Conservation (phyloP, 768 basidiomycete species). For the Serendipita vermifera region DNA sequence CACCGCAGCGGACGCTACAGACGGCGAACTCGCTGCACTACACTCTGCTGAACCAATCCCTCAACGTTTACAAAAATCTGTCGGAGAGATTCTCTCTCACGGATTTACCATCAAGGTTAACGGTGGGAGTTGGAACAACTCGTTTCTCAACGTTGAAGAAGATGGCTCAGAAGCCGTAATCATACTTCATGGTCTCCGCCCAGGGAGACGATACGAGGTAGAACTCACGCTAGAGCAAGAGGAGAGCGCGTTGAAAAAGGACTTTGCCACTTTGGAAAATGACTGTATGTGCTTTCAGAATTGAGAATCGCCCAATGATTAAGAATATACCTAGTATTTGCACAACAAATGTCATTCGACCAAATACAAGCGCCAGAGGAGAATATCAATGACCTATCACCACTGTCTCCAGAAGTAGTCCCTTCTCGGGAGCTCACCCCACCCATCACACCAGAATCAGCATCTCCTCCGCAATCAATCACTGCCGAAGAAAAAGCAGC, state of each 20-base stretch:
- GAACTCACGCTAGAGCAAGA: constrained; percentile 62
- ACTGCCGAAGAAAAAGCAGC: constrained; percentile 54
- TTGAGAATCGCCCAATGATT: background rate
- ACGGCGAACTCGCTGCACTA: constrained; percentile 19
- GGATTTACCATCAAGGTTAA: constrained; percentile 75
- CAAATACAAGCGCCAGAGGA: too few species aligned
- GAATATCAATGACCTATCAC: constrained; percentile 9
- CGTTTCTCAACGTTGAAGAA: constrained; percentile 68
- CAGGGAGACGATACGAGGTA: constrained; percentile 82
- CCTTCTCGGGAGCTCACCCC: constrained; percentile 16
- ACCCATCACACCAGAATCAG: constrained; percentile 15
- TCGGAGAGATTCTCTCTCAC: constrained; percentile 55
- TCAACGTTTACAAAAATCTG: constrained; percentile 17
- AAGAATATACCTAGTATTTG: too few species aligned
- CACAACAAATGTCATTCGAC: too few species aligned
- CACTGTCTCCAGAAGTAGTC: constrained; percentile 1
- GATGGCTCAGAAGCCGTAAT: constrained; percentile 78
- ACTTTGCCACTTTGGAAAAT: constrained; percentile 42
- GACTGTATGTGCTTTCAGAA: constrained; percentile 22
- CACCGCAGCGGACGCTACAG: constrained; percentile 30
- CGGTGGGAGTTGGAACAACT: constrained; percentile 61
- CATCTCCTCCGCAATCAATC: constrained; percentile 25
- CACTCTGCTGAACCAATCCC: constrained; percentile 22
- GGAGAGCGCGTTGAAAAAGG: constrained; percentile 42
- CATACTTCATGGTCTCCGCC: constrained; percentile 79